Evolutionary conservation across 208 protist species (phyloP).

Genomic region (Trypanosoma cruzi): DNA sequence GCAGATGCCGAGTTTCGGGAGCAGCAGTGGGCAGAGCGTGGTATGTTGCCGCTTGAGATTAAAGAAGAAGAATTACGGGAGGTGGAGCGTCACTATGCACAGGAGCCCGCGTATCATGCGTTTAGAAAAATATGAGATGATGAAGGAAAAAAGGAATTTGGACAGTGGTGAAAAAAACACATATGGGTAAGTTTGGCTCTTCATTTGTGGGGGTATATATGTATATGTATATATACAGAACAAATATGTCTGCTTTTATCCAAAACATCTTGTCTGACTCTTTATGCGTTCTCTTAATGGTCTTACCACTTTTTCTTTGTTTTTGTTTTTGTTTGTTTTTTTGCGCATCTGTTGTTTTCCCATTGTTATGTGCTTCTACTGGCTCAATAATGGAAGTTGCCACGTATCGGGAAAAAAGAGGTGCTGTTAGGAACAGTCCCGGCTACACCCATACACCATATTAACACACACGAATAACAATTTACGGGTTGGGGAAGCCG

Average conservation of each 20-base stretch:
- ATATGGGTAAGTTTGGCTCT: constrained; percentile 8
- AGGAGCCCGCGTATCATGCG: constrained; percentile 78
- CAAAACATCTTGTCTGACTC: background rate
- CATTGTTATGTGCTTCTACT: background rate
- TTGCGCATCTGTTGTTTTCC: background rate
- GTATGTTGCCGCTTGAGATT: constrained; percentile 57
- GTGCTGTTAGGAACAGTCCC: background rate
- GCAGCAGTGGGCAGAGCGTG: constrained; percentile 57
- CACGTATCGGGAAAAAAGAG: background rate
- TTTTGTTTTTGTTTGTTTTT: background rate
- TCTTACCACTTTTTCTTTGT: background rate
- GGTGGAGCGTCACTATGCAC: constrained; percentile 66
- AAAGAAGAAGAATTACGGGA: constrained; percentile 39
- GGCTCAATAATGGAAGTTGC: background rate
- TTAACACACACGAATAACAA: background rate
- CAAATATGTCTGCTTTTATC: too few species aligned
- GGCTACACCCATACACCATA: background rate
- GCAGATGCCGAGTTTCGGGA: constrained; percentile 48
- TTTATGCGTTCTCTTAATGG: background rate
- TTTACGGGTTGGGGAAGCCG: background rate
- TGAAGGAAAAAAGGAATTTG: background rate
- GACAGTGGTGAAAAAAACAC: background rate
- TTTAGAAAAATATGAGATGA: constrained; percentile 49
- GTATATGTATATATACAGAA: constrained; percentile 9
- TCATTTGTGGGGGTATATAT: constrained; percentile 1